Conservation (phyloP, 495 filamentous ascomycete genomes). For the Hypoxylon lenormandii region DNA sequence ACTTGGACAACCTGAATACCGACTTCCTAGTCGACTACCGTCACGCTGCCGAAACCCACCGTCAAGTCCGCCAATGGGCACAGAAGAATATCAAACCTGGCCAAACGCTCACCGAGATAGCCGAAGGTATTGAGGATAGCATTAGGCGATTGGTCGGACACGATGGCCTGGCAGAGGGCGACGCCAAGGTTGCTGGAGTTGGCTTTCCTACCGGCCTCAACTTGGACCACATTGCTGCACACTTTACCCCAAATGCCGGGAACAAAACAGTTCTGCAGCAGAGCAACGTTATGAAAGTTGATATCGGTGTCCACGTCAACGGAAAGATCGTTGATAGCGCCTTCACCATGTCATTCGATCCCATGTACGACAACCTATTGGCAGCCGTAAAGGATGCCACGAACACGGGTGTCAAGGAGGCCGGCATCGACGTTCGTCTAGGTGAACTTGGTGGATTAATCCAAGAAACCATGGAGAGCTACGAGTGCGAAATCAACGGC, state of each 20-base stretch:
- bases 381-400: conserved; percentile 86
- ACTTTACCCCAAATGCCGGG: conserved; percentile 92
- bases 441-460: conserved; percentile 80
- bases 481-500: conserved; percentile 82
- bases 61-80: conserved; percentile 86
- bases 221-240: conserved; percentile 87
- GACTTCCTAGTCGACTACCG: conserved; percentile 89
- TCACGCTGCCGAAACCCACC: conserved; percentile 86
- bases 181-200: conserved; percentile 82
- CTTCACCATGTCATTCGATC: conserved; percentile 89
- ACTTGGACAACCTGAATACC: conserved; percentile 82
- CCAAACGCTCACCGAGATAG: conserved; percentile 81
- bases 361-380: conserved; percentile 83
- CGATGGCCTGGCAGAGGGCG: conserved; percentile 80
- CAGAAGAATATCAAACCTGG: conserved; percentile 85
- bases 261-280: conserved; percentile 84
- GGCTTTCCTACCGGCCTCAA: conserved; percentile 89
- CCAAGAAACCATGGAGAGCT: conserved; percentile 90
- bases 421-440: conserved; percentile 83
- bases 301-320: conserved; percentile 91
- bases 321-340: conserved; percentile 92
- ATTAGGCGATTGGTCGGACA: conserved; percentile 84
- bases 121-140: conserved; percentile 85
- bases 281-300: conserved; percentile 91
- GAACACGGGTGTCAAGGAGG: conserved; percentile 85